Evolutionary conservation across 345 rosid genomes (phyloP), one percentile per base, ranked within the genome.

Genomic region (Eucalyptus camaldulensis): DNA sequence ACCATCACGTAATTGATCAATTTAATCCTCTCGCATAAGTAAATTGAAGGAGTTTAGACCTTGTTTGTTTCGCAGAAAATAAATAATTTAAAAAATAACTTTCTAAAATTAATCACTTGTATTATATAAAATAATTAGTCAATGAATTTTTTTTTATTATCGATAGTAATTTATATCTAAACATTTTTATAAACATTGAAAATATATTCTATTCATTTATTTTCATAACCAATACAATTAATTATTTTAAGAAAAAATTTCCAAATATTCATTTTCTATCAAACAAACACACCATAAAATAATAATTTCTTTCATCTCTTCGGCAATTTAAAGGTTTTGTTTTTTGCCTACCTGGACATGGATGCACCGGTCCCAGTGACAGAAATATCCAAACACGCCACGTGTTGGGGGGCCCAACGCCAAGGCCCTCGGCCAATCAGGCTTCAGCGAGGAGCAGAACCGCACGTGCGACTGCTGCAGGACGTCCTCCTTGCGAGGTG

Each of bases 141-240:
- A 19, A 1, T 53, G 5, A 53, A 8, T 0, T 49, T 19, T 53
- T 53, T 8, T 8, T 21, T 0, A 53, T 53, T 53, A 53, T 53
- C 58, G 1, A 53, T 0, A 4, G 0, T 0, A 53, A 53, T 53
- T 1, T 53, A 53, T 21, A 8, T 53, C 10, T 21, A 53, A 53
- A 4, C 0, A 19, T 53, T 53, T 53, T 8, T 21, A 53, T 53
- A 21, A 53, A 53, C 5, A 53, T 53, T 53, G 58, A 53, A 53
- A 21, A 21, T 19, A 19, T 53, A 0, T 53, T 53, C 1, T 53
- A 53, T 53, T 53, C 1, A 53, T 53, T 3, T 4, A 19, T 53
- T 53, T 53, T 53, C 0, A 53, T 19, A 53, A 53, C 4, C 1
- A 0, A 19, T 19, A 1, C 0, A 17, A 53, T 3, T 53, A 2